Evolutionary conservation across 768 basidiomycete species (phyloP).

Genomic region (Fomitopsis serialis): DNA sequence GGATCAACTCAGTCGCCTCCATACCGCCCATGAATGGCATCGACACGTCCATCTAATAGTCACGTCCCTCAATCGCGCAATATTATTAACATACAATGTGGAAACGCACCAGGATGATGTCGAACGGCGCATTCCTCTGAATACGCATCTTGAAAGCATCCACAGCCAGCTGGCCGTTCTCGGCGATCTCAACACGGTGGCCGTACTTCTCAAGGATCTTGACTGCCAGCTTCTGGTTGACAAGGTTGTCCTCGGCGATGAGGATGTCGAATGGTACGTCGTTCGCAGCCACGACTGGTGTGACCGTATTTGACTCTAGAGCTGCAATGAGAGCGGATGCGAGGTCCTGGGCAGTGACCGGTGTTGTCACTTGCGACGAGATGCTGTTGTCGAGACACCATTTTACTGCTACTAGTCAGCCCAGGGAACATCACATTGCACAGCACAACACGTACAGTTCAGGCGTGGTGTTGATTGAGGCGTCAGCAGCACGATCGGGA

Average conservation of each 20-base stretch:
- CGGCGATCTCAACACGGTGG: slow-evolving; percentile 92
- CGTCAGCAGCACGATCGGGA: slow-evolving; percentile 88
- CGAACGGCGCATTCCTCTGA: slow-evolving; percentile 68
- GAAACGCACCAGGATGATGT: slow-evolving; percentile 80
- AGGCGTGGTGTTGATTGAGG: slow-evolving; percentile 67
- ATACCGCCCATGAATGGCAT: slow-evolving; percentile 99
- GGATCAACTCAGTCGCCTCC: slow-evolving; percentile 93
- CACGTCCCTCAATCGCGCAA: background rate
- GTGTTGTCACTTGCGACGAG: slow-evolving; percentile 90
- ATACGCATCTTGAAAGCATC: slow-evolving; percentile 85
- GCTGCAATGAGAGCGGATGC: slow-evolving; percentile 90
- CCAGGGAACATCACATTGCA: slow-evolving; percentile 10
- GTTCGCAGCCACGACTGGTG: slow-evolving; percentile 79
- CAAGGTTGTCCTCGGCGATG: slow-evolving; percentile 94
- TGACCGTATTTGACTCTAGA: slow-evolving; percentile 90
- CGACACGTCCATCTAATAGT: slow-evolving; percentile 89
- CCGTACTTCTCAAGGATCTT: slow-evolving; percentile 97
- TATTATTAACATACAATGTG: too few relatives aligned
- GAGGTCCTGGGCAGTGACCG: slow-evolving; percentile 83
- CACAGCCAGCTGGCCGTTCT: slow-evolving; percentile 92
- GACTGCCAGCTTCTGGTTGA: slow-evolving; percentile 93
- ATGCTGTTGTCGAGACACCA: slow-evolving; percentile 97
- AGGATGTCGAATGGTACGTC: slow-evolving; percentile 89
- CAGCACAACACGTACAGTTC: slow-evolving; percentile 51
- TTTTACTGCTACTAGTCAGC: slow-evolving; percentile 57